phyloP scores from a whole-genome alignment of 805 yeast species.

The Cyberlindnera xylosilytica region DNA sequence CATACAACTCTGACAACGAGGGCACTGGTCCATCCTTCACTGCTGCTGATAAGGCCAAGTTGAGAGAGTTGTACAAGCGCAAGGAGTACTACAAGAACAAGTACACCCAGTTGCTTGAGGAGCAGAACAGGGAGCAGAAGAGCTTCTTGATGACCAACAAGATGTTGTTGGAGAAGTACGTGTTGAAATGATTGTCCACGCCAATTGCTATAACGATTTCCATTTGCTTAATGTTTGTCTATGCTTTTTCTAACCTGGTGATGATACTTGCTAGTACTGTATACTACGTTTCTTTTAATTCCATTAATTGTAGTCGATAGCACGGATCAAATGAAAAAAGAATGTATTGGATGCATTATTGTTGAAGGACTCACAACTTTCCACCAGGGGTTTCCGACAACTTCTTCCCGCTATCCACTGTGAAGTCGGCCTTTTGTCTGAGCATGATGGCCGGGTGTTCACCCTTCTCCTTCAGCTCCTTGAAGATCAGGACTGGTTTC shows the following conservation, averaged over 20 bases:
- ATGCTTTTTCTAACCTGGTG: no score
- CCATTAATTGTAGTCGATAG: no score
- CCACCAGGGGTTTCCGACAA: conserved; percentile 40
- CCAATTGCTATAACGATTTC: no score
- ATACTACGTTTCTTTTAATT: no score
- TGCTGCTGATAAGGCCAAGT: background rate
- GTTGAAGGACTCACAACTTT: conserved; percentile 29
- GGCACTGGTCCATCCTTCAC: background rate
- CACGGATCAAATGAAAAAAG: no score
- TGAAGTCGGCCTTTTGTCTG: conserved; percentile 66
- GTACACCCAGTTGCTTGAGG: conserved; percentile 11
- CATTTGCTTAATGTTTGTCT: background rate
- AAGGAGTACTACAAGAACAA: conserved; percentile 23
- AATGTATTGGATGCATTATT: no score
- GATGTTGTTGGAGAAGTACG: conserved; percentile 12
- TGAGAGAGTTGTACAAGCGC: conserved; percentile 12
- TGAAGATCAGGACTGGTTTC: conserved; percentile 81
- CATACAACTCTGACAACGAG: background rate
- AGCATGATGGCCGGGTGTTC: conserved; percentile 90
- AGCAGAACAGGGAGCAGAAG: conserved; percentile 10
- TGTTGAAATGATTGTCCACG: background rate
- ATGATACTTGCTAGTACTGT: no score
- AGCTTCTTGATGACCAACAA: conserved; percentile 3
- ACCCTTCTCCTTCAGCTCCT: conserved; percentile 81
- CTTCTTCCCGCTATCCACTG: conserved; percentile 29